These are phyloP conservation scores for Ophiostoma australiae DNA, from an alignment of 2,329 filamentous ascomycete genomes.

Conservation along the genomic window DNA sequence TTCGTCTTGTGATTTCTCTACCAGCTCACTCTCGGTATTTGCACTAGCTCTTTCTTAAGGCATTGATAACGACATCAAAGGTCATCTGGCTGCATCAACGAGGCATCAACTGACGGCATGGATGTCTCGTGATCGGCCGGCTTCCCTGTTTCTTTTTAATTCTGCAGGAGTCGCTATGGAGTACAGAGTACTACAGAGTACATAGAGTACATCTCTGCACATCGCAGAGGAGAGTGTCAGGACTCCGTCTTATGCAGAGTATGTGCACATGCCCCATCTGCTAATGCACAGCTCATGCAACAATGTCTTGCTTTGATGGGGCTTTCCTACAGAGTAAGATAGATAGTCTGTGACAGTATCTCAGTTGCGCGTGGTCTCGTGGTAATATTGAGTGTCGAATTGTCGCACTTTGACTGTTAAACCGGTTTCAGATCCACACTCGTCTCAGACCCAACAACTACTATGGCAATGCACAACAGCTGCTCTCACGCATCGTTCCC, in stretches of 20 bases:
- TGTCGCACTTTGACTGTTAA: background rate
- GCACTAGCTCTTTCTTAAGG: background rate
- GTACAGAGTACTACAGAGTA: too few species aligned
- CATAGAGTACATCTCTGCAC: background rate
- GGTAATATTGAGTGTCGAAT: background rate
- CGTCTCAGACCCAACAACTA: background rate
- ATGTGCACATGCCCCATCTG: background rate
- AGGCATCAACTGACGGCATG: background rate
- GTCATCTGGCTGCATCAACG: background rate
- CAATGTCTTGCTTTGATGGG: slow-evolving; percentile 1
- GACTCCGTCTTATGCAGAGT: background rate
- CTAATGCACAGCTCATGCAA: slow-evolving; percentile 4
- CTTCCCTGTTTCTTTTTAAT: background rate
- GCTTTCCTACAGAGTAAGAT: background rate
- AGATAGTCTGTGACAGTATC: background rate
- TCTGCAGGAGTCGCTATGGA: background rate
- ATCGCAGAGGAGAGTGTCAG: background rate
- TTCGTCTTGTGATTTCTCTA: background rate
- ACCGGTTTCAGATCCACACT: background rate
- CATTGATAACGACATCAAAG: background rate
- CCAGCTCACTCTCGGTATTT: background rate
- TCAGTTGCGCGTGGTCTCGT: slow-evolving; percentile 12
- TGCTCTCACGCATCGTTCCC: background rate
- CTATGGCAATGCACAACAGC: background rate
- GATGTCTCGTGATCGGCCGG: background rate